Evolutionary conservation across 306 rosid genomes (phyloP).

Genomic region (Prunus mongolica): DNA sequence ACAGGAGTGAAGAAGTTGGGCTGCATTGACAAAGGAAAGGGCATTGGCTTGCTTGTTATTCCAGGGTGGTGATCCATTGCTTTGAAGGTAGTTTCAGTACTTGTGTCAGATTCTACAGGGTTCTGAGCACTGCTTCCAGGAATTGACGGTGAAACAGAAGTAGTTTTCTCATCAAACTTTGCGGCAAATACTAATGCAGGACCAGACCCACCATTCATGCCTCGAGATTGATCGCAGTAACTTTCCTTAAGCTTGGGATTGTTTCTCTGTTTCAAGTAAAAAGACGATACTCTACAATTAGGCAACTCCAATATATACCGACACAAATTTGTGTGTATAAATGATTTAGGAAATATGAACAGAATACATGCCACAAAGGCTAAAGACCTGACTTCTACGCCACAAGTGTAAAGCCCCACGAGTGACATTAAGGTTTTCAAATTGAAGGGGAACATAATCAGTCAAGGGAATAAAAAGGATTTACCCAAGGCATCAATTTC

Average conservation of each 20-base stretch:
- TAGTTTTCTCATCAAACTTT: slow-evolving; percentile 56
- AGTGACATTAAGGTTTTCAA: not conserved
- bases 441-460: slow-evolving; percentile 6
- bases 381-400: not conserved
- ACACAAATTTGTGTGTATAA: not conserved
- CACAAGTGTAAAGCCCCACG: not conserved
- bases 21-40: slow-evolving; percentile 49
- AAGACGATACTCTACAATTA: not conserved
- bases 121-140: slow-evolving; percentile 43
- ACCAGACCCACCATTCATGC: slow-evolving; percentile 41
- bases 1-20: slow-evolving; percentile 53
- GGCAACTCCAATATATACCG: slow-evolving; percentile 9
- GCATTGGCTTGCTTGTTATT: slow-evolving; percentile 43
- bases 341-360: too few relatives aligned
- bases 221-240: slow-evolving; percentile 51
- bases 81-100: slow-evolving; percentile 53
- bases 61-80: slow-evolving; percentile 50
- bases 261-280: slow-evolving; percentile 49
- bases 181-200: slow-evolving; percentile 59
- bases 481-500: slow-evolving; percentile 79
- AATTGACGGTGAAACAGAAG: slow-evolving; percentile 39
- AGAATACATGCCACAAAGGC: not conserved
- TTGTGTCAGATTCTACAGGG: slow-evolving; percentile 52
- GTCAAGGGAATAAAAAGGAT: slow-evolving; percentile 10
- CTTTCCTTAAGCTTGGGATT: slow-evolving; percentile 57